phyloP scores from a whole-genome alignment of 1,284 basidiomycete genomes.

The Tilletia horrida region DNA sequence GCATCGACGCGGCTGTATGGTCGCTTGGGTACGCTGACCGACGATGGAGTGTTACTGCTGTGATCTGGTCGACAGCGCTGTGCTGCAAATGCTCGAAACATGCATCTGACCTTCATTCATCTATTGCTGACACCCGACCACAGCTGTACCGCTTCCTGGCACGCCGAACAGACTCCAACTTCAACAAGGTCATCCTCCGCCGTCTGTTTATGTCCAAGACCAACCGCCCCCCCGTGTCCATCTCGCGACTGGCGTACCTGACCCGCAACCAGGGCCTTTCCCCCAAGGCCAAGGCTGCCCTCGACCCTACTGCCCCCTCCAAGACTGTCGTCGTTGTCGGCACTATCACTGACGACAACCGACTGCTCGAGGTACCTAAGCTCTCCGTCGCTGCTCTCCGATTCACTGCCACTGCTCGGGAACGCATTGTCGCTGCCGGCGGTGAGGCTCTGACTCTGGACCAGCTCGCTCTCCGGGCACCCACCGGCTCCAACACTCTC shows the following conservation, averaged over 20 bases:
- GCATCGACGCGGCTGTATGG: too few relatives aligned
- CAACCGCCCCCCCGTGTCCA: slow-evolving; percentile 93
- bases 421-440: slow-evolving; percentile 90
- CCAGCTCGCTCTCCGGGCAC: slow-evolving; percentile 88
- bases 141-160: slow-evolving; percentile 99
- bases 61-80: too few relatives aligned
- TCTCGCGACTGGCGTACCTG: slow-evolving; percentile 53
- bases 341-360: slow-evolving; percentile 93
- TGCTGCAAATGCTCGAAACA: too few relatives aligned
- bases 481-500: slow-evolving; percentile 92
- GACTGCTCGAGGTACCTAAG: slow-evolving; percentile 81
- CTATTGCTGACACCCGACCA: slow-evolving; percentile 5
- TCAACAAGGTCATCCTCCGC: slow-evolving; percentile 98
- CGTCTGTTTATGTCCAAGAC: slow-evolving; percentile 94
- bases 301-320: slow-evolving; percentile 30
- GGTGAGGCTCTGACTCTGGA: slow-evolving; percentile 94
- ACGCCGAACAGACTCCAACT: slow-evolving; percentile 88
- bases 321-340: slow-evolving; percentile 89
- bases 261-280: slow-evolving; percentile 52
- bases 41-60: too few relatives aligned
- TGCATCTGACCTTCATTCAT: neutral
- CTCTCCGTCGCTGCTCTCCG: slow-evolving; percentile 89
- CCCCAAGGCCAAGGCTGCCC: slow-evolving; percentile 50
- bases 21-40: too few relatives aligned
- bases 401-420: slow-evolving; percentile 88